Conservation (phyloP, 2,329 filamentous ascomycete genomes). For the Trichoderma sp. region DNA sequence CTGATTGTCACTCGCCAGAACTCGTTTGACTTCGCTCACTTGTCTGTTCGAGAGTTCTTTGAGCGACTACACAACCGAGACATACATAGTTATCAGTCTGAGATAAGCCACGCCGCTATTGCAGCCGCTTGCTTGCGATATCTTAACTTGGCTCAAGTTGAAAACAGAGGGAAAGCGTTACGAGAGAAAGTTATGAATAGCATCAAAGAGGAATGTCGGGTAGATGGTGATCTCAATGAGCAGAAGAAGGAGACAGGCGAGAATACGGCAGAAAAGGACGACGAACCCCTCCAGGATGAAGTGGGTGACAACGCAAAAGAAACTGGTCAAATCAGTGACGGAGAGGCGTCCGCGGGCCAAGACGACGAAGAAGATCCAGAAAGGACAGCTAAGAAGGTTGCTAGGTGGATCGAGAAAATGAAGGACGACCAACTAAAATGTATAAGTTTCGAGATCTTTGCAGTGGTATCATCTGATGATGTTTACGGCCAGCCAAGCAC, state of each 20-base stretch:
- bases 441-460: background rate
- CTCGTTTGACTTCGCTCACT: constrained; percentile 1
- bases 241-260: background rate
- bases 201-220: background rate
- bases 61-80: background rate
- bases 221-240: background rate
- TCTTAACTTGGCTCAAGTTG: background rate
- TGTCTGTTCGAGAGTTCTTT: constrained; percentile 12
- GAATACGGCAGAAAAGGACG: background rate
- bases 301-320: background rate
- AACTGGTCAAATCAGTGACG: background rate
- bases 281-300: background rate
- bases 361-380: background rate
- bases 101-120: background rate
- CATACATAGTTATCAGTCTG: background rate
- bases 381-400: background rate
- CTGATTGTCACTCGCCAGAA: background rate
- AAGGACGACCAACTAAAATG: background rate
- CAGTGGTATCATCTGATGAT: constrained; percentile 5
- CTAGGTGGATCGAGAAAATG: background rate
- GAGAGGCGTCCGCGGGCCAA: background rate
- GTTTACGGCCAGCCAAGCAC: background rate
- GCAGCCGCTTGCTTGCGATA: constrained; percentile 5
- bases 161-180: background rate
- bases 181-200: background rate